These are phyloP conservation scores for Emmonsiellopsis sp. DNA, from an alignment of 2,329 filamentous ascomycete genomes.

Conservation along the genomic window DNA sequence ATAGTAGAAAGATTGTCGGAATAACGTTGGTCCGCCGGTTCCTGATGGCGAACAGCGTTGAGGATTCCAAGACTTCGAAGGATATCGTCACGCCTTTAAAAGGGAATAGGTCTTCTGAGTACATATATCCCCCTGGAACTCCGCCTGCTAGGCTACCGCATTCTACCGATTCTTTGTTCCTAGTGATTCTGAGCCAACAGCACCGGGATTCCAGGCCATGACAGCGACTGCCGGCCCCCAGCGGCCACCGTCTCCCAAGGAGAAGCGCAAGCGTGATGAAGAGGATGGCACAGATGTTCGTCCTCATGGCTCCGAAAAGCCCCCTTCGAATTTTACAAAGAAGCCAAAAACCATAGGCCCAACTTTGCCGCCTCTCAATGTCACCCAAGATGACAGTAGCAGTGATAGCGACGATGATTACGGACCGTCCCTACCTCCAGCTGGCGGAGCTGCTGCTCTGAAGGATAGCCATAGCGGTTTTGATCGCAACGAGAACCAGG, in stretches of 20 bases:
- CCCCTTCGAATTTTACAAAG: slow-evolving; percentile 22
- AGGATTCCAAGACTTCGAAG: too few relatives aligned
- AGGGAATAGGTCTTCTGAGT: too few relatives aligned
- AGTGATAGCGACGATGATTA: slow-evolving; percentile 30
- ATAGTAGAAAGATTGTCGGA: too few relatives aligned
- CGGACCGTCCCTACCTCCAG: slow-evolving; percentile 21
- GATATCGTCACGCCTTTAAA: too few relatives aligned
- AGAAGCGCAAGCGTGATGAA: slow-evolving; percentile 4
- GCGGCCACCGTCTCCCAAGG: neutral
- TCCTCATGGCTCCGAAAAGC: neutral
- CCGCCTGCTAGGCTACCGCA: neutral
- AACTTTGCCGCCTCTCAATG: slow-evolving; percentile 36
- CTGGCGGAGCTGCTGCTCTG: neutral
- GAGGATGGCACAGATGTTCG: neutral
- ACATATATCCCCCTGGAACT: too few relatives aligned
- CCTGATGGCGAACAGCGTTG: too few relatives aligned
- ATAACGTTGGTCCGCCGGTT: too few relatives aligned
- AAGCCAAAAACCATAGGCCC: slow-evolving; percentile 45
- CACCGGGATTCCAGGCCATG: neutral
- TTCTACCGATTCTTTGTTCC: neutral
- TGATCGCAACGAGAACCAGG: neutral
- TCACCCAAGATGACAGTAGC: slow-evolving; percentile 16
- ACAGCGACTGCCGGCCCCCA: neutral
- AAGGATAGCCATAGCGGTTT: neutral
- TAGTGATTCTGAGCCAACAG: neutral